Conservation (phyloP, 345 rosid genomes). For the Firmiana major region DNA sequence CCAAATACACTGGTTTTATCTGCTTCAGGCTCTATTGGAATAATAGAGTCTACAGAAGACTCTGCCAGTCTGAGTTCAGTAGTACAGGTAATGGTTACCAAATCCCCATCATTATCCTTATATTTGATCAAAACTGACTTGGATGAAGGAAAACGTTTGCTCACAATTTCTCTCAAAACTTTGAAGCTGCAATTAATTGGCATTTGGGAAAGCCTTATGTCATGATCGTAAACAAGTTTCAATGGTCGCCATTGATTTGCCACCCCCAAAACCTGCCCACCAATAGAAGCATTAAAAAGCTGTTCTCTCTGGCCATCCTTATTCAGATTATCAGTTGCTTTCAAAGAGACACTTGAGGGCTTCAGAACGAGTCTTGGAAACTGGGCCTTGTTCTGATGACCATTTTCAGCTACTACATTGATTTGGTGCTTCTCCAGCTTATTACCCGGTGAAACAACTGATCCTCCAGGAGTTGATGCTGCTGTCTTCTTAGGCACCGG, state of each 20-base stretch:
- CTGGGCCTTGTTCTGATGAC: constrained; percentile 45
- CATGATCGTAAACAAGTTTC: constrained; percentile 93
- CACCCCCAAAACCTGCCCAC: constrained; percentile 33
- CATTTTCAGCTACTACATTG: constrained; percentile 44
- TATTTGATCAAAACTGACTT: constrained; percentile 84
- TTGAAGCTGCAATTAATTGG: constrained; percentile 78
- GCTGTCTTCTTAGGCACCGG: constrained; percentile 59
- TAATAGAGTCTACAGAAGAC: constrained; percentile 50
- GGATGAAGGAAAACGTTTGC: constrained; percentile 74
- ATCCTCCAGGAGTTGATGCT: constrained; percentile 36
- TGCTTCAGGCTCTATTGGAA: constrained; percentile 52
- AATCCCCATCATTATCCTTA: constrained; percentile 88
- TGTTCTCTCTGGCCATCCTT: constrained; percentile 32
- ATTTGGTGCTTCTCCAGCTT: constrained; percentile 49
- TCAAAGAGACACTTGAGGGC: constrained; percentile 49
- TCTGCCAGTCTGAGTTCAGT: constrained; percentile 81
- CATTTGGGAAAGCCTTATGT: constrained; percentile 84
- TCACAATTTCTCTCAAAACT: constrained; percentile 70
- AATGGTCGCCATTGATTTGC: constrained; percentile 56
- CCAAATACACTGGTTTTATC: constrained; percentile 51
- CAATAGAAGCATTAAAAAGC: constrained; percentile 27
- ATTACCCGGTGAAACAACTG: constrained; percentile 30
- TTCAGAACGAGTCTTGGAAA: constrained; percentile 54
- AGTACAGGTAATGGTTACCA: constrained; percentile 78
- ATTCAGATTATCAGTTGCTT: constrained; percentile 24